A percentile compares a stretch with the other conserved stretches of the same genome.
Evolutionary conservation across 2,329 filamentous ascomycete species (phyloP).

Genomic region (Neonectria punicea): DNA sequence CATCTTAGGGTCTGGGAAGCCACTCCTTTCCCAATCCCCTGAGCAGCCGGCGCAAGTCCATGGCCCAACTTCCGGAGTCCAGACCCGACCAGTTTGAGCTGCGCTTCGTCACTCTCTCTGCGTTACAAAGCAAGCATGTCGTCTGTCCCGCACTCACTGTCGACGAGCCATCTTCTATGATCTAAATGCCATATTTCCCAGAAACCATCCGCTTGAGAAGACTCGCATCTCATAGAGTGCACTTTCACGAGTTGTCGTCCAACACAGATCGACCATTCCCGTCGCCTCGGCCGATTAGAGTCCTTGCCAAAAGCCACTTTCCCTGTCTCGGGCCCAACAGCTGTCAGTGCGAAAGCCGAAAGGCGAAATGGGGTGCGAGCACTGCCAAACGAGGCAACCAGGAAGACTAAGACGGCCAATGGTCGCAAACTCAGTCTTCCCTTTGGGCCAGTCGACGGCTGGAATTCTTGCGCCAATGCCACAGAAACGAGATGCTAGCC

Average conservation of each 20-base stretch:
- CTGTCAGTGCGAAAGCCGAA: neutral
- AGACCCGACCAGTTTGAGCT: too few relatives aligned
- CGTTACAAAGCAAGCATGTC: too few relatives aligned
- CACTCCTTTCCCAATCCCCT: too few relatives aligned
- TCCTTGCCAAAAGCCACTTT: neutral
- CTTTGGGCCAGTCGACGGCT: neutral
- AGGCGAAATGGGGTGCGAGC: neutral
- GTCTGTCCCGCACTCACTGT: too few relatives aligned
- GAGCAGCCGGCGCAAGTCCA: too few relatives aligned
- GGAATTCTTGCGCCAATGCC: conserved; percentile 8
- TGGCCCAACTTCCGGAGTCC: too few relatives aligned
- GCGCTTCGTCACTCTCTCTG: too few relatives aligned
- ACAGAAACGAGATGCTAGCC: neutral
- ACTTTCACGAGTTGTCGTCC: neutral
- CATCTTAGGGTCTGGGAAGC: too few relatives aligned
- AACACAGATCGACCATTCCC: neutral
- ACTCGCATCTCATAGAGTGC: too few relatives aligned
- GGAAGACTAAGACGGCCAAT: neutral
- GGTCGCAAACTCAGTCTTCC: conserved; percentile 9
- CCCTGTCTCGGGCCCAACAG: neutral
- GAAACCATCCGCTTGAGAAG: too few relatives aligned
- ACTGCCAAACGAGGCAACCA: neutral
- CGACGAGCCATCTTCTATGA: too few relatives aligned
- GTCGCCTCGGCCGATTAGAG: neutral
- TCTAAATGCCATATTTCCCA: too few relatives aligned